phyloP scores from a whole-genome alignment of 768 basidiomycete species.

The Heimioporus sp. region DNA sequence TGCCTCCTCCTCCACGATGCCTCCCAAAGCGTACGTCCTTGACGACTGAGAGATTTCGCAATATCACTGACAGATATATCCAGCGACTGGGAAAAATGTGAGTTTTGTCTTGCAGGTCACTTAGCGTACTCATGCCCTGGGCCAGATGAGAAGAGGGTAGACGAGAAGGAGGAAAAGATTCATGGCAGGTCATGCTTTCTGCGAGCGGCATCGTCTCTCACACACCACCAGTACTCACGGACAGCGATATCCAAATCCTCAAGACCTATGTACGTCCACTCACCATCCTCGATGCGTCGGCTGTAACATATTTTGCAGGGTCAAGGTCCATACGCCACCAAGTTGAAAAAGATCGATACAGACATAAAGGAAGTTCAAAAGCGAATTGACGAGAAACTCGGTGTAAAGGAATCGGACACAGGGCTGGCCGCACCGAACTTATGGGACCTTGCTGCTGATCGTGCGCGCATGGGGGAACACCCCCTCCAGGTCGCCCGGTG shows the following conservation, averaged over 20 bases:
- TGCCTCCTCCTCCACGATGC: conserved; percentile 60
- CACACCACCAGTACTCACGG: conserved; percentile 73
- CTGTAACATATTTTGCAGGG: conserved; percentile 51
- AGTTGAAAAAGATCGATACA: conserved; percentile 82
- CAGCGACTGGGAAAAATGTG: conserved; percentile 99
- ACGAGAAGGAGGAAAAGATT: conserved; percentile 92
- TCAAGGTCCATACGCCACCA: conserved; percentile 93
- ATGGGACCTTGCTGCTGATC: conserved; percentile 95
- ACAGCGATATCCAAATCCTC: conserved; percentile 97
- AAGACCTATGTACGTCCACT: conserved; percentile 83
- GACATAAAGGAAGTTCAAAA: conserved; percentile 97
- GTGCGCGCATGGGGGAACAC: conserved; percentile 88
- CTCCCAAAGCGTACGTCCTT: conserved; percentile 88
- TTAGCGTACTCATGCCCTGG: conserved; percentile 1
- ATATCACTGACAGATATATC: conserved; percentile 9
- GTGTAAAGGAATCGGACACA: conserved; percentile 98
- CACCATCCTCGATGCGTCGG: neutral
- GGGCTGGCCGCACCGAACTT: conserved; percentile 95
- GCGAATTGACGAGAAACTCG: conserved; percentile 96
- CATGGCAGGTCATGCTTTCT: conserved; percentile 52
- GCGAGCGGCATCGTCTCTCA: conserved; percentile 5
- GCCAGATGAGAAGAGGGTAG: conserved; percentile 79
- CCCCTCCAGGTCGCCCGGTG: conserved; percentile 96
- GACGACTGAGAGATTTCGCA: neutral
- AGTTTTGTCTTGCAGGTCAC: conserved; percentile 21